These are phyloP conservation scores for Mucor mucedo DNA, from an alignment of 371 early-diverging fungal species.

Conservation along the genomic window DNA sequence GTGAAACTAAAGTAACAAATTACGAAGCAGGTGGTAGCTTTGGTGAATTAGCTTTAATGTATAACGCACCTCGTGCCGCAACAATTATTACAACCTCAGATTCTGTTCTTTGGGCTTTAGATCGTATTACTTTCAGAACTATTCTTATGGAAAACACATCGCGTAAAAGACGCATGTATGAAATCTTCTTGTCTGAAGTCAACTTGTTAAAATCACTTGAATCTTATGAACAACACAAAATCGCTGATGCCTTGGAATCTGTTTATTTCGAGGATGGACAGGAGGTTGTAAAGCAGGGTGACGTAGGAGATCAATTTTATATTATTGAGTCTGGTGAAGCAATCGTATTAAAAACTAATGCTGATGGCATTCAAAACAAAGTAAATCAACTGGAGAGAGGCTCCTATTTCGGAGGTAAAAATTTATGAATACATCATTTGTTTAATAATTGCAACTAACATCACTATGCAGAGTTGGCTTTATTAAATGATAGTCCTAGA, in stretches of 20 bases:
- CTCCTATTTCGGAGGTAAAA: constrained; percentile 91
- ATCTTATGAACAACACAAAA: constrained; percentile 92
- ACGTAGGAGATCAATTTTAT: constrained; percentile 81
- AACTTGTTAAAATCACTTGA: constrained; percentile 84
- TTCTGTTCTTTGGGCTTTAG: constrained; percentile 92
- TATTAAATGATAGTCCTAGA: constrained; percentile 87
- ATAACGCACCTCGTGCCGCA: constrained; percentile 97
- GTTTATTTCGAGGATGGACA: constrained; percentile 82
- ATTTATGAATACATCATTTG: not conserved
- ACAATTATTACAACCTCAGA: constrained; percentile 89
- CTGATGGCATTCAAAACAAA: constrained; percentile 74
- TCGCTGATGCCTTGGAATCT: constrained; percentile 92
- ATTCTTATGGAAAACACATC: constrained; percentile 95
- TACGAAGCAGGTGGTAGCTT: constrained; percentile 89
- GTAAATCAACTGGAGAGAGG: constrained; percentile 81
- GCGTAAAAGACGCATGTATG: constrained; percentile 92
- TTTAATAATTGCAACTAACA: not conserved
- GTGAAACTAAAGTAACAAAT: constrained; percentile 69
- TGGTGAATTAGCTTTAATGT: constrained; percentile 98
- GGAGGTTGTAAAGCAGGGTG: constrained; percentile 88
- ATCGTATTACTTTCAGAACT: constrained; percentile 93
- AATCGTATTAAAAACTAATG: constrained; percentile 74
- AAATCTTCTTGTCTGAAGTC: constrained; percentile 90
- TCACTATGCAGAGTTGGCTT: constrained; percentile 77
- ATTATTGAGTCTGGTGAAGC: constrained; percentile 92